Base-by-base conservation (phyloP, 345 rosid species). In the Schrenkiella parvula region DNA sequence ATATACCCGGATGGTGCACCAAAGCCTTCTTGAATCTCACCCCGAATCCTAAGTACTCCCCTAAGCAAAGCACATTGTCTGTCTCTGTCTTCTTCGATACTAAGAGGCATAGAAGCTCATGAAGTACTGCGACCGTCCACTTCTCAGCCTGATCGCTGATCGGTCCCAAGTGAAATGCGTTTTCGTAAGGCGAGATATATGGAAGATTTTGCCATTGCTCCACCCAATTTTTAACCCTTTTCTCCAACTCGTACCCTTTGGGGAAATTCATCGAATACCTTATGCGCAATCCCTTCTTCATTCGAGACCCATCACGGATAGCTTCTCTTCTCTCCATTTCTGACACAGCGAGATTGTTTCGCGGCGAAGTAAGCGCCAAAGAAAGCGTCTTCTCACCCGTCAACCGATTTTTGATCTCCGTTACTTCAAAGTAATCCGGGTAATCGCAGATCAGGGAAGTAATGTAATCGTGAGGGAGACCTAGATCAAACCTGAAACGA, bases 1-100 rank as follows among this genome's bases (percentile, higher is more conserved):
- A 93, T 5, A 93, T 88, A 65, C 98, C 97, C 0, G 92, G 97
- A 74, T 90, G 95, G 67, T 84, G 96, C 73, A 73, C 74, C 80
- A 90, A 62, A 26, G 82, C 88, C 83, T 83, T 89, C 74, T 70
- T 84, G 34, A 93, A 86, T 71, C 87, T 85, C 1, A 38, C 59
- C 60, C 83, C 87, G 3, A 88, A 82, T 13, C 92, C 97, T 37
- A 93, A 58, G 78, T 83, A 82, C 41, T 89, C 86, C 46, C 97
- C 95, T 55, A 90, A 73, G 32, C 75, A 72, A 47, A 86, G 34
- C 81, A 93, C 17, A 77, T 88, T 93, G 19, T 82, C 84, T 37
- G 77, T 79, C 76, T 90, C 93, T 0, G 90, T 90, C 89, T 87
- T 93, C 86, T 90, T 93, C 0, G 90, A 83, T 29, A 87, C 86